phyloP scores from a whole-genome alignment of 345 rosid species.

The Eucalyptus polyanthemos region DNA sequence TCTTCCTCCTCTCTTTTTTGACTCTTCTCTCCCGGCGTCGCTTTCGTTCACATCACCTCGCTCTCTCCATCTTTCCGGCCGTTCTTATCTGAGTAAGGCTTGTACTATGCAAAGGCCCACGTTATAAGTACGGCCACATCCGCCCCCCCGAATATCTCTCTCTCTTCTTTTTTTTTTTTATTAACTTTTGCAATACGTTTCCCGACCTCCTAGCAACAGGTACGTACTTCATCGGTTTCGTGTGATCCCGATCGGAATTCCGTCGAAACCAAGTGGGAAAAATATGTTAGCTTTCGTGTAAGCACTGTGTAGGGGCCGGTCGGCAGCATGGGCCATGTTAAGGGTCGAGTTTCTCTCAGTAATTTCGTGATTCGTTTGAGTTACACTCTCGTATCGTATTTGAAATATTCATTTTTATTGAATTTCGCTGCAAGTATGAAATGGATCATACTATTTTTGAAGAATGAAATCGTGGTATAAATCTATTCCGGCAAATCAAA shows the following conservation, averaged over 20 bases:
- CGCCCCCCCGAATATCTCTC: background rate
- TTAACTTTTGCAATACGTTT: background rate
- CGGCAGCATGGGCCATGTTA: fast-evolving
- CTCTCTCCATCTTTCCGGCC: background rate
- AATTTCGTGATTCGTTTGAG: fast-evolving
- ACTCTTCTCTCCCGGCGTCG: background rate
- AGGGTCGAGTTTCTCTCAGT: fast-evolving
- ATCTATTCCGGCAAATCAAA: fast-evolving
- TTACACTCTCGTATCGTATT: fast-evolving
- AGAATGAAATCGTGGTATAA: fast-evolving
- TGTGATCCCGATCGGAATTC: background rate
- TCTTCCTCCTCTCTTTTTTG: background rate
- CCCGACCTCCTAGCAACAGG: no score
- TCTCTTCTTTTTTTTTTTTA: no score
- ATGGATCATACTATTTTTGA: fast-evolving
- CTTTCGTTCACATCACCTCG: background rate
- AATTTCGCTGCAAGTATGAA: background rate
- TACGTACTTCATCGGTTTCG: background rate
- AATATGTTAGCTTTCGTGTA: no score
- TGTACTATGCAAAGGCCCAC: slow-evolving; percentile 7
- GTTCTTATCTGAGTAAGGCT: slow-evolving; percentile 26
- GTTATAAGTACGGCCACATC: slow-evolving; percentile 18
- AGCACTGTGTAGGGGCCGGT: no score
- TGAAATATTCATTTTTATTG: background rate
- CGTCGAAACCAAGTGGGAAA: background rate